These are phyloP conservation scores for Colletotrichum eleusines DNA, from an alignment of 2,329 filamentous ascomycete species.

Conservation along the genomic window DNA sequence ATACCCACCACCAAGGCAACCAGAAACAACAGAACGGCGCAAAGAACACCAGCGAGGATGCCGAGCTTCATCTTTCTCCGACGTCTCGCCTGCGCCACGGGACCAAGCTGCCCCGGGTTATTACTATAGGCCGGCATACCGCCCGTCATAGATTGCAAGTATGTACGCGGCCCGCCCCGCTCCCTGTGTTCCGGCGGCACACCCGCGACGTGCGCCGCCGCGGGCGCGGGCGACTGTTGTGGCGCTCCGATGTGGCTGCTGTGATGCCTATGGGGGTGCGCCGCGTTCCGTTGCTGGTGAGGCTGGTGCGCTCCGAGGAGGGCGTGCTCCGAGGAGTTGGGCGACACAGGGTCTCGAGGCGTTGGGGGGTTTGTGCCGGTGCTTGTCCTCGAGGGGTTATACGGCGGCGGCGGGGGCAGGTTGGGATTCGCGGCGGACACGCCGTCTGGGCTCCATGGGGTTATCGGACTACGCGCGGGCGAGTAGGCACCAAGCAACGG, in stretches of 20 bases:
- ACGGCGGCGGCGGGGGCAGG: constrained; percentile 42
- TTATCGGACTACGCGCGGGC: constrained; percentile 16
- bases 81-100: constrained; percentile 36
- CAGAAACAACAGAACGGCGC: constrained; percentile 38
- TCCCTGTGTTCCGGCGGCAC: not conserved
- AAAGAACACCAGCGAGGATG: constrained; percentile 27
- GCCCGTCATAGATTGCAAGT: constrained; percentile 38
- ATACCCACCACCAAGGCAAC: constrained; percentile 41
- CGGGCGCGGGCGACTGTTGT: constrained; percentile 20
- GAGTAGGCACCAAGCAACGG: constrained; percentile 16
- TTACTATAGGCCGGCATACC: constrained; percentile 37
- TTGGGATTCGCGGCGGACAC: constrained; percentile 40
- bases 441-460: constrained; percentile 41
- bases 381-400: constrained; percentile 26
- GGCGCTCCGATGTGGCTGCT: constrained; percentile 10
- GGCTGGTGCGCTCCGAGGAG: constrained; percentile 26
- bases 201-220: constrained; percentile 17
- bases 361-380: constrained; percentile 24
- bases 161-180: constrained; percentile 15
- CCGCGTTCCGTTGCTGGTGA: constrained; percentile 8
- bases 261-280: not conserved
- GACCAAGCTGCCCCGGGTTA: constrained; percentile 29
- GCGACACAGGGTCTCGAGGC: constrained; percentile 23
- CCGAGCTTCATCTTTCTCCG: constrained; percentile 38
- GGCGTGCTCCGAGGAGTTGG: constrained; percentile 23